These are phyloP conservation scores for Bipolaris zeicola DNA, from an alignment of 2,329 filamentous ascomycete genomes.

Conservation along the genomic window DNA sequence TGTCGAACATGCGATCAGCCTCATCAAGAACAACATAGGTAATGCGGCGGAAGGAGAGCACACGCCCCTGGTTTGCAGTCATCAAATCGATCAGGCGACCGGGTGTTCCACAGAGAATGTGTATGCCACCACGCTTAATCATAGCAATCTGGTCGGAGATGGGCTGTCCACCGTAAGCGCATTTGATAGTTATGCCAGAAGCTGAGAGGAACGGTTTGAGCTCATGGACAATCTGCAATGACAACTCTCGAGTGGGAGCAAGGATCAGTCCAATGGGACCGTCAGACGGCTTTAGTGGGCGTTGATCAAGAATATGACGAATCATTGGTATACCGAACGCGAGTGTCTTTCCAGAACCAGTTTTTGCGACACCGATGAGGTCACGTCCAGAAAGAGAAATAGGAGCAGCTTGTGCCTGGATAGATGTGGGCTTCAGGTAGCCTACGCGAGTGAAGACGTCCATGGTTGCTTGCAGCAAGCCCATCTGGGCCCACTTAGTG, in stretches of 20 bases:
- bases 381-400: constrained; percentile 95
- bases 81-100: constrained; percentile 95
- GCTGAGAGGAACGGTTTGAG: constrained; percentile 93
- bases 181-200: constrained; percentile 82
- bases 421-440: constrained; percentile 88
- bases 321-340: constrained; percentile 97
- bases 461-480: constrained; percentile 82
- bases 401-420: constrained; percentile 93
- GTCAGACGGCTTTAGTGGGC: constrained; percentile 78
- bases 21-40: constrained; percentile 96
- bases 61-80: constrained; percentile 89
- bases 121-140: constrained; percentile 91
- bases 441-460: constrained; percentile 82
- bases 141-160: constrained; percentile 98
- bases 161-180: constrained; percentile 91
- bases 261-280: constrained; percentile 88
- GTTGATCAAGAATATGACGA: constrained; percentile 93
- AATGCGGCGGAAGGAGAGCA: constrained; percentile 86
- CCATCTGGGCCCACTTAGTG: constrained; percentile 95
- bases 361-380: constrained; percentile 95
- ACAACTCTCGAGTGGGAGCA: constrained; percentile 92
- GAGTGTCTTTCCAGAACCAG: constrained; percentile 95
- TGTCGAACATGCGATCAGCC: constrained; percentile 98
- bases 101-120: constrained; percentile 86
- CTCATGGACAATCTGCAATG: constrained; percentile 90